A percentile compares a stretch with the other conserved stretches of the same genome.
Conservation (phyloP, 129 eudicot genomes). For the Helichrysum umbraculigerum region DNA sequence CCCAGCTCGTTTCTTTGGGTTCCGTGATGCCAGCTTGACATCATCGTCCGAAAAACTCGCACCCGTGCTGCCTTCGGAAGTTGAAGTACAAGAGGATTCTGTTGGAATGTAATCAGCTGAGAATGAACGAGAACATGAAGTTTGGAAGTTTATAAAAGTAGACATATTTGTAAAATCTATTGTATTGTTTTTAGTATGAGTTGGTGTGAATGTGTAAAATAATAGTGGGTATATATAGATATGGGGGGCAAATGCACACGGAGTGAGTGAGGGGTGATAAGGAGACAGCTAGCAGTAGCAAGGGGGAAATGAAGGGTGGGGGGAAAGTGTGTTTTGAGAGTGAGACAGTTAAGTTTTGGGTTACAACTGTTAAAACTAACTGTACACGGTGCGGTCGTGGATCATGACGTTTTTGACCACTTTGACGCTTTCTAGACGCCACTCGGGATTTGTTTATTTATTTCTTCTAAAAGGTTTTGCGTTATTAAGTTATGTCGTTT, state of each 20-base stretch:
- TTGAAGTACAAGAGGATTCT: slow-evolving; percentile 22
- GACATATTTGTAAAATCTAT: slow-evolving; percentile 16
- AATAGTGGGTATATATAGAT: not conserved
- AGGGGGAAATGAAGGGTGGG: slow-evolving; percentile 21
- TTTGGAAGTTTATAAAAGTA: slow-evolving; percentile 19
- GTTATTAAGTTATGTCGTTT: not conserved
- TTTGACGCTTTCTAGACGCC: not conserved
- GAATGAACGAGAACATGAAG: not conserved
- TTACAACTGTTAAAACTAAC: slow-evolving; percentile 25
- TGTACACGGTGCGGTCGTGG: slow-evolving; percentile 17
- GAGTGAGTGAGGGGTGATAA: slow-evolving; percentile 29
- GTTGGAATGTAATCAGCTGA: slow-evolving; percentile 11
- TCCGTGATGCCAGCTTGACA: slow-evolving; percentile 48
- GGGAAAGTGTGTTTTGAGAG: slow-evolving; percentile 30
- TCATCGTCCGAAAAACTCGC: slow-evolving; percentile 39
- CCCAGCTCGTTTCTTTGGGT: slow-evolving; percentile 81
- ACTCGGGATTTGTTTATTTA: not conserved
- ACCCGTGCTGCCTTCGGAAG: slow-evolving; percentile 19
- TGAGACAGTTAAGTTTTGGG: slow-evolving; percentile 18
- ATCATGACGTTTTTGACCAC: slow-evolving; percentile 21
- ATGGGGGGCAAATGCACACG: slow-evolving; percentile 20
- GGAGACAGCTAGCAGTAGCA: slow-evolving; percentile 37
- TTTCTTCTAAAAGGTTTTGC: too few species aligned
- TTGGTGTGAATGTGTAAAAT: slow-evolving; percentile 3
- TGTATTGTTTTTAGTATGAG: not conserved